Evolutionary conservation across 176 grass and related monocot genomes (phyloP).

Genomic region (Oryza officinalis): DNA sequence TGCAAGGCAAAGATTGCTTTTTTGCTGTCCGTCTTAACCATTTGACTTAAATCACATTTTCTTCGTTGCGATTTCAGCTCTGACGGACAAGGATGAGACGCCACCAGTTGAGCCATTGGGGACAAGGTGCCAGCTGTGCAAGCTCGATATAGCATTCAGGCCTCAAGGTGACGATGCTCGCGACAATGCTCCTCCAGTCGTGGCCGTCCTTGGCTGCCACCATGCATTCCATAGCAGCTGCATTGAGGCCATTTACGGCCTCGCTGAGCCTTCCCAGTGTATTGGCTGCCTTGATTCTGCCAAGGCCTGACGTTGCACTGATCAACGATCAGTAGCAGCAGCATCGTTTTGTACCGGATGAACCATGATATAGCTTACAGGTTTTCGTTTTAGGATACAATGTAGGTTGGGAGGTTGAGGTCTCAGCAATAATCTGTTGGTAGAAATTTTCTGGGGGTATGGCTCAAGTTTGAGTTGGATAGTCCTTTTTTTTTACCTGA

Average conservation of each 20-base stretch:
- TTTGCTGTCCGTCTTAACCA: neutral
- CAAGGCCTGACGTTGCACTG: neutral
- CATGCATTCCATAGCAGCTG: slow-evolving; percentile 61
- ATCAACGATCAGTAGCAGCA: neutral
- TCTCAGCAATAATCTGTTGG: slow-evolving; percentile 9
- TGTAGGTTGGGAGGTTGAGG: slow-evolving; percentile 15
- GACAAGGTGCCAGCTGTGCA: slow-evolving; percentile 63
- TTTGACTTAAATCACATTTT: neutral
- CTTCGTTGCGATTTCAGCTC: slow-evolving; percentile 34
- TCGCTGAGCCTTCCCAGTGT: slow-evolving; percentile 47
- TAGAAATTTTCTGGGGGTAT: slow-evolving; percentile 1
- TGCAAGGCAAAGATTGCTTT: neutral
- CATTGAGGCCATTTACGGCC: slow-evolving; percentile 55
- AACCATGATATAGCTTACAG: neutral
- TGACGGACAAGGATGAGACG: slow-evolving; percentile 6
- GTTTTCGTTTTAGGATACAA: slow-evolving; percentile 24
- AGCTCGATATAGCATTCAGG: slow-evolving; percentile 55
- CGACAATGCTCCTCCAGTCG: slow-evolving; percentile 44
- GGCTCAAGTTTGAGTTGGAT: slow-evolving; percentile 3
- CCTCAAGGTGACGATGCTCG: slow-evolving; percentile 20
- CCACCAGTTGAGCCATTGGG: slow-evolving; percentile 50
- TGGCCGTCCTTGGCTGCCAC: slow-evolving; percentile 52
- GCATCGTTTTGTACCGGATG: slow-evolving; percentile 23
- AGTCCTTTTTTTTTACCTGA: neutral
- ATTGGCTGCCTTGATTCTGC: slow-evolving; percentile 28